These are phyloP conservation scores for Mycena albidolilacea DNA, from an alignment of 768 basidiomycete species.

Conservation along the genomic window DNA sequence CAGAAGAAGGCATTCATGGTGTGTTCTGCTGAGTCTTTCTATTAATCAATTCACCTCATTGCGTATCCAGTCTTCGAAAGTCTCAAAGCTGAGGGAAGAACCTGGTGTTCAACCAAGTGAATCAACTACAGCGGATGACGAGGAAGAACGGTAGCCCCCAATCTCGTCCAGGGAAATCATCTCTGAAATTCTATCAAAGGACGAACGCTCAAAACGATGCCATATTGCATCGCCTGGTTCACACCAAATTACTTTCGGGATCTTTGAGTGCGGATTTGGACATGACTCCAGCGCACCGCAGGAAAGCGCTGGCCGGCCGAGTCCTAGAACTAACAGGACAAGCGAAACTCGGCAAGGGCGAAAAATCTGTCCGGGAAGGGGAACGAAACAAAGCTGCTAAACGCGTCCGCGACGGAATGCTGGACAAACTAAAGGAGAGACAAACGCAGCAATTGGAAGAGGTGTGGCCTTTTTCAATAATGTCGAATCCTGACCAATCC, in stretches of 20 bases:
- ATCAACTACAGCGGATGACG: conserved; percentile 55
- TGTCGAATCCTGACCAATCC: conserved; percentile 23
- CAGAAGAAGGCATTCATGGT: conserved; percentile 86
- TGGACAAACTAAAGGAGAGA: conserved; percentile 72
- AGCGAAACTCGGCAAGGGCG: conserved; percentile 83
- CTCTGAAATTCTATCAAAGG: conserved; percentile 55
- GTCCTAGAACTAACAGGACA: conserved; percentile 79
- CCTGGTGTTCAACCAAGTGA: conserved; percentile 39
- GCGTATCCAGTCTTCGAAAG: conserved; percentile 78
- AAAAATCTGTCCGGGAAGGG: conserved; percentile 68
- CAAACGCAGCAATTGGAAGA: conserved; percentile 73
- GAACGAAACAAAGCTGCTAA: conserved; percentile 83
- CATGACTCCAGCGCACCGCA: conserved; percentile 75
- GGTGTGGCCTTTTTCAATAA: conserved; percentile 56
- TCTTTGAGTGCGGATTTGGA: conserved; percentile 75
- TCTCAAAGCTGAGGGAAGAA: conserved; percentile 69
- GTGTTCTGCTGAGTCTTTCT: conserved; percentile 34
- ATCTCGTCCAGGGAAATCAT: conserved; percentile 4
- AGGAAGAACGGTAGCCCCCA: conserved; percentile 67
- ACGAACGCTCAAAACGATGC: conserved; percentile 85
- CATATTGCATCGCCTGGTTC: conserved; percentile 82
- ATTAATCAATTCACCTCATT: conserved; percentile 18
- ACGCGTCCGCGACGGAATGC: conserved; percentile 78
- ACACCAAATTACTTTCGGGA: conserved; percentile 84
- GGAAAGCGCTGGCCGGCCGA: conserved; percentile 84